Percentiles rank a stretch among this genome's conserved stretches.
Evolutionary conservation across 1,284 basidiomycete species (phyloP).

Genomic region (Pseudozyma sp.): DNA sequence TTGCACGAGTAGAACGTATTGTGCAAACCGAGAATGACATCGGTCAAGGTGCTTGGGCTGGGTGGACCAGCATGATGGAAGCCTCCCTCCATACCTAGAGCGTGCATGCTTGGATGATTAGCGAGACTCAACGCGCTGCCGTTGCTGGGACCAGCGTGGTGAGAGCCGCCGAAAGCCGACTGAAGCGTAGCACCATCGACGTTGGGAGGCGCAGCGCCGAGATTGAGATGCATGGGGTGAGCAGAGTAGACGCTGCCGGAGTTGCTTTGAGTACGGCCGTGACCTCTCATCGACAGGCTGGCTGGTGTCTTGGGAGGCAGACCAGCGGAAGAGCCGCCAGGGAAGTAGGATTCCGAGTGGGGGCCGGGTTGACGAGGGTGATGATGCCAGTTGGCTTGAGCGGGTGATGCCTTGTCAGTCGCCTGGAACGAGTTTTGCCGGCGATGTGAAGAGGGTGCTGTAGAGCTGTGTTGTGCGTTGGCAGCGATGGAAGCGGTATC

Average conservation of each 20-base stretch:
- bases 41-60: conserved; percentile 67
- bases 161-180: conserved; percentile 23
- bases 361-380: conserved; percentile 55
- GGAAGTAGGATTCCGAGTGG: conserved; percentile 54
- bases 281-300: conserved; percentile 39
- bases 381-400: conserved; percentile 40
- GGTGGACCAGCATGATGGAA: conserved; percentile 51
- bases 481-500: not conserved
- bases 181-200: conserved; percentile 31
- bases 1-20: conserved; percentile 66
- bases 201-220: conserved; percentile 24
- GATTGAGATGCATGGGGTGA: conserved; percentile 35
- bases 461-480: conserved; percentile 14
- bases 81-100: conserved; percentile 34
- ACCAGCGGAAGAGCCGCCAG: conserved; percentile 19
- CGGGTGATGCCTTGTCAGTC: conserved; percentile 20
- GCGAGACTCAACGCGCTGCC: conserved; percentile 36
- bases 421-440: conserved; percentile 35
- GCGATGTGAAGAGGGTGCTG: conserved; percentile 15
- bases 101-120: conserved; percentile 34
- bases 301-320: conserved; percentile 36
- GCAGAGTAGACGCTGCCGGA: conserved; percentile 15
- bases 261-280: conserved; percentile 37
- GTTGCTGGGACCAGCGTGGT: conserved; percentile 24
- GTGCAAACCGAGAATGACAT: conserved; percentile 66